Conservation (phyloP, 2,329 filamentous ascomycete genomes). For the Verticillium albo-atrum region DNA sequence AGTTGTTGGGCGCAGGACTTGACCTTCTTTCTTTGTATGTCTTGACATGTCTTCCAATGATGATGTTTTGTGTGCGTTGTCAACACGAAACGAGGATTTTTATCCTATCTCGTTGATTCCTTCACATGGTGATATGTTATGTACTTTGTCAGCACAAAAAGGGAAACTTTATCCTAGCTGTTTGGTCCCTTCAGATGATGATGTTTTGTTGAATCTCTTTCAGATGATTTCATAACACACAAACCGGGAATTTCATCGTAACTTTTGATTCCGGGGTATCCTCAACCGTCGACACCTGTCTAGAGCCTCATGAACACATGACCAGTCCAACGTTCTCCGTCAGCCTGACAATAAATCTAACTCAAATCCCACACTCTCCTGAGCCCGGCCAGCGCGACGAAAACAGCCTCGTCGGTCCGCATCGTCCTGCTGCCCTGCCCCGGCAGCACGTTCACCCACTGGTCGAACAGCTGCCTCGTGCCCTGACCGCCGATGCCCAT, state of each 20-base stretch:
- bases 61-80: background rate
- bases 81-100: background rate
- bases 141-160: no score
- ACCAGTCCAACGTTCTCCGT: background rate
- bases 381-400: conserved; percentile 68
- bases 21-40: background rate
- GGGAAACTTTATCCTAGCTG: no score
- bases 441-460: conserved; percentile 78
- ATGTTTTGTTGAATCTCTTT: no score
- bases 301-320: background rate
- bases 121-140: no score
- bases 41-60: background rate
- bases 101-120: no score
- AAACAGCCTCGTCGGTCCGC: conserved; percentile 77
- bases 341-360: conserved; percentile 4
- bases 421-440: conserved; percentile 80
- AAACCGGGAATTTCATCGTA: background rate
- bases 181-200: no score
- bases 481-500: conserved; percentile 55
- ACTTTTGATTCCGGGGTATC: conserved; percentile 11
- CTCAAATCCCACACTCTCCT: conserved; percentile 49
- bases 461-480: conserved; percentile 71
- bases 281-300: background rate
- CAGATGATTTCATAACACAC: no score
- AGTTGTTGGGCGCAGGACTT: conserved; percentile 3